These are phyloP conservation scores for Rugonectria rugulosa DNA, from an alignment of 2,329 filamentous ascomycete genomes.

Conservation along the genomic window DNA sequence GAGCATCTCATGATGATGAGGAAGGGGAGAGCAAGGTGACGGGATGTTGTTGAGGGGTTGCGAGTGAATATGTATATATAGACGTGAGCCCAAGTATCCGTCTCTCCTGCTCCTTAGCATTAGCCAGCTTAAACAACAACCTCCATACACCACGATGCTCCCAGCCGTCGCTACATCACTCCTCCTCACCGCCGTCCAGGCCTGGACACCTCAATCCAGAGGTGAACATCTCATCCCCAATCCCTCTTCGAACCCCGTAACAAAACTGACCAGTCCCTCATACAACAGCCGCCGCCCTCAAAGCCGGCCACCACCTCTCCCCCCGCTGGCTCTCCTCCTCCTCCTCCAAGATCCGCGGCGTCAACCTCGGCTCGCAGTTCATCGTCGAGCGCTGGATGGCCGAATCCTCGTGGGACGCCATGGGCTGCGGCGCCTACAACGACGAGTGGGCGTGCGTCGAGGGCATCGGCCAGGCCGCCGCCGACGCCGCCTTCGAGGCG, in stretches of 20 bases:
- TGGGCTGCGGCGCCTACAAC: constrained; percentile 37
- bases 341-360: constrained; percentile 32
- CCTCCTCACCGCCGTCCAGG: neutral
- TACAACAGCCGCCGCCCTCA: neutral
- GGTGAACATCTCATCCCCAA: neutral
- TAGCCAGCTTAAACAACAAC: neutral
- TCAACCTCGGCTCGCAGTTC: constrained; percentile 39
- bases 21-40: no score
- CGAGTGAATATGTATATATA: neutral
- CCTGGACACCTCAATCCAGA: neutral
- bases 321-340: constrained; percentile 24
- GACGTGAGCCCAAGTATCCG: neutral
- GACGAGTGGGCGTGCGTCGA: constrained; percentile 39
- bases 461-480: constrained; percentile 32
- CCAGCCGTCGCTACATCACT: neutral
- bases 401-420: constrained; percentile 28
- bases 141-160: neutral
- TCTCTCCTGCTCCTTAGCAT: no score
- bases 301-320: neutral
- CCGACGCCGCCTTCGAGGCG: constrained; percentile 32
- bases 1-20: no score
- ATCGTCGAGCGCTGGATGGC: constrained; percentile 41
- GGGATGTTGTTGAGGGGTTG: no score
- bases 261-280: no score
- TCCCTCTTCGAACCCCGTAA: neutral